These are phyloP conservation scores for Apiospora rasikravindrae DNA, from an alignment of 2,329 filamentous ascomycete species.

Conservation along the genomic window DNA sequence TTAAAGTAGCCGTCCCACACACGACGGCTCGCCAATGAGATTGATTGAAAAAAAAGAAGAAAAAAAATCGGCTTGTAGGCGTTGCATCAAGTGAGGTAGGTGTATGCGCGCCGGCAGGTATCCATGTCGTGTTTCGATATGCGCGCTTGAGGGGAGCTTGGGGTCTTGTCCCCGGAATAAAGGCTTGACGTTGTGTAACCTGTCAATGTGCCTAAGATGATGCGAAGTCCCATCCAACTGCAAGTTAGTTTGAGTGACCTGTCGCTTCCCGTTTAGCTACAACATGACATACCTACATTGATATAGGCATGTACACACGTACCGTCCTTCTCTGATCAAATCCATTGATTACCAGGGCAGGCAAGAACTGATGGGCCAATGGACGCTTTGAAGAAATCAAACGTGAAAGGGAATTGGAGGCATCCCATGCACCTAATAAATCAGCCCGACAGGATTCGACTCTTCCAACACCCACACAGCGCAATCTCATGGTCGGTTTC, in stretches of 20 bases:
- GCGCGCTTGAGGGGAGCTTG: background rate
- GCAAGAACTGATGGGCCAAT: too few species aligned
- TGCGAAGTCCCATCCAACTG: constrained; percentile 3
- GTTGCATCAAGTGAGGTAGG: background rate
- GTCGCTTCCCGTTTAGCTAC: constrained; percentile 6
- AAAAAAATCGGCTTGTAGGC: background rate
- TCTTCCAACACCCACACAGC: background rate
- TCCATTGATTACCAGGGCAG: background rate
- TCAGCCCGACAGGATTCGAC: background rate
- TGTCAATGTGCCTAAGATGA: constrained; percentile 19
- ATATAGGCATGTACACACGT: background rate
- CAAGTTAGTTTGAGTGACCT: background rate
- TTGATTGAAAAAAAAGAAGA: too few species aligned
- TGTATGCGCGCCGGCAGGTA: background rate
- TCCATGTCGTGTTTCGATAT: background rate
- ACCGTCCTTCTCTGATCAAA: background rate
- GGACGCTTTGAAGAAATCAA: background rate
- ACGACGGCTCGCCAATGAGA: background rate
- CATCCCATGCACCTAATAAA: background rate
- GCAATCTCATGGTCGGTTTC: background rate
- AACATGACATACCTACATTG: background rate
- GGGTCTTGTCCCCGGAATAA: constrained; percentile 3
- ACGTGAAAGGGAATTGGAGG: background rate
- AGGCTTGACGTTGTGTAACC: constrained; percentile 19
- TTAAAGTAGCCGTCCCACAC: background rate